A percentile compares a stretch with the other conserved stretches of the same genome.
Evolutionary conservation across 345 rosid genomes (phyloP).

Genomic region (Eutrema japonicum): DNA sequence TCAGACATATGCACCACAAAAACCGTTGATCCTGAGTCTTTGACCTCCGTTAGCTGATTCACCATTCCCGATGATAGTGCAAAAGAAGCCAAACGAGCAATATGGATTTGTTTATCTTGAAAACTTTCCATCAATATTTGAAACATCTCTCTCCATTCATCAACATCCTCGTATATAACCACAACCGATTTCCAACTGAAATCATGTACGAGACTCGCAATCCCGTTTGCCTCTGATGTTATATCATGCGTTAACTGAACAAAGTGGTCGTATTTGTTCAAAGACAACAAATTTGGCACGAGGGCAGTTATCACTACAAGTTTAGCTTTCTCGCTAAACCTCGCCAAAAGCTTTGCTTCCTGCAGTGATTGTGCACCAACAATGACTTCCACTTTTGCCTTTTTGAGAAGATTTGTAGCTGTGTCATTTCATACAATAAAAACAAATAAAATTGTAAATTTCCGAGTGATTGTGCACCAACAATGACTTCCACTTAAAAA

Average conservation of each 20-base stretch:
- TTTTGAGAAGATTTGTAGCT: constrained; percentile 24
- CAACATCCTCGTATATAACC: constrained; percentile 37
- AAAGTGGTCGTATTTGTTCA: constrained; percentile 17
- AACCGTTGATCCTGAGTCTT: not conserved
- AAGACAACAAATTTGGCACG: not conserved
- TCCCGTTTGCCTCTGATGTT: constrained; percentile 27
- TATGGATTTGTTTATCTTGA: not conserved
- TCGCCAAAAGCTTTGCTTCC: constrained; percentile 35
- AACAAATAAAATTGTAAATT: too few relatives aligned
- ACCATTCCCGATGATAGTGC: not conserved
- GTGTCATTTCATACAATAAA: not conserved
- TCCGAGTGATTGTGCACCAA: too few relatives aligned
- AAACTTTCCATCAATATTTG: constrained; percentile 23
- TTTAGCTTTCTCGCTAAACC: constrained; percentile 30
- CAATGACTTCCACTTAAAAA: too few relatives aligned
- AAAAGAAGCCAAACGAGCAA: constrained; percentile 19
- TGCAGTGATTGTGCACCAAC: constrained; percentile 31
- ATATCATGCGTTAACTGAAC: constrained; percentile 31
- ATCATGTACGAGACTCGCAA: constrained; percentile 23
- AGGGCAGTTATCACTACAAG: constrained; percentile 36
- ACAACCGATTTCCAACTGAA: constrained; percentile 27
- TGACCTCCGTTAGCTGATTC: constrained; percentile 34
- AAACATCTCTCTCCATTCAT: constrained; percentile 30
- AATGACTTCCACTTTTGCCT: constrained; percentile 31
- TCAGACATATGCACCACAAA: constrained; percentile 44